Conservation (phyloP, 495 filamentous ascomycete genomes). For the Penicillium macrosclerotiorum region DNA sequence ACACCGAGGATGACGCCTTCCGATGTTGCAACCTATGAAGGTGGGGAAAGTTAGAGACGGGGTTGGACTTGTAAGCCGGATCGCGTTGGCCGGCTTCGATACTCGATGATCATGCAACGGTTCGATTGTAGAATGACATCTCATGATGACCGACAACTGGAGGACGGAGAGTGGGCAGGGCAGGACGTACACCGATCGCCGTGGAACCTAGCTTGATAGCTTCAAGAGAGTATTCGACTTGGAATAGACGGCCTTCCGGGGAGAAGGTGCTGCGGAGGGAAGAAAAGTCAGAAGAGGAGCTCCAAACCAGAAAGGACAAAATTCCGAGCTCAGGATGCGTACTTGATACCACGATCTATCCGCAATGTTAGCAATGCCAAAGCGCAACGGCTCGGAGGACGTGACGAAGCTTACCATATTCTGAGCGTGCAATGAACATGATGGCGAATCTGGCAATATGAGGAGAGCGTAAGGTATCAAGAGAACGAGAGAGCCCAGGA, state of each 20-base stretch:
- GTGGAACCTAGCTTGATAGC: constrained; percentile 99
- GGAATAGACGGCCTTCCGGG: constrained; percentile 98
- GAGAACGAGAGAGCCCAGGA: constrained; percentile 2
- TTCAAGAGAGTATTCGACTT: constrained; percentile 99
- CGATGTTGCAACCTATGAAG: constrained; percentile 74
- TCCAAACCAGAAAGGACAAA: neutral
- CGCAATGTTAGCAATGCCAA: constrained; percentile 32
- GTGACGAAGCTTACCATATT: constrained; percentile 78
- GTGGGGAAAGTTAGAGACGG: constrained; percentile 14
- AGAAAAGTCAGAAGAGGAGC: constrained; percentile 27
- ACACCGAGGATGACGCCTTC: constrained; percentile 94
- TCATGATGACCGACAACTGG: too few species aligned
- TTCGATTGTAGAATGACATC: too few species aligned
- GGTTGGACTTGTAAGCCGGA: too few species aligned
- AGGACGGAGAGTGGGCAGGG: constrained; percentile 7
- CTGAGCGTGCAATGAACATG: constrained; percentile 99
- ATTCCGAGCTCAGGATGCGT: constrained; percentile 33
- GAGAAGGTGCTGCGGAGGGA: constrained; percentile 88
- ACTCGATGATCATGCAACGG: too few species aligned
- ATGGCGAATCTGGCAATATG: constrained; percentile 41
- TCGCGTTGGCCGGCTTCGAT: too few species aligned
- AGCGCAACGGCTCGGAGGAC: constrained; percentile 21
- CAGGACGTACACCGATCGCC: constrained; percentile 78
- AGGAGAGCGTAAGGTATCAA: constrained; percentile 2
- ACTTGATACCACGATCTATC: constrained; percentile 98